Percentiles rank a stretch among this genome's conserved stretches.
Conservation (phyloP, 257 asterid species). For the Solanum sejunctum region DNA sequence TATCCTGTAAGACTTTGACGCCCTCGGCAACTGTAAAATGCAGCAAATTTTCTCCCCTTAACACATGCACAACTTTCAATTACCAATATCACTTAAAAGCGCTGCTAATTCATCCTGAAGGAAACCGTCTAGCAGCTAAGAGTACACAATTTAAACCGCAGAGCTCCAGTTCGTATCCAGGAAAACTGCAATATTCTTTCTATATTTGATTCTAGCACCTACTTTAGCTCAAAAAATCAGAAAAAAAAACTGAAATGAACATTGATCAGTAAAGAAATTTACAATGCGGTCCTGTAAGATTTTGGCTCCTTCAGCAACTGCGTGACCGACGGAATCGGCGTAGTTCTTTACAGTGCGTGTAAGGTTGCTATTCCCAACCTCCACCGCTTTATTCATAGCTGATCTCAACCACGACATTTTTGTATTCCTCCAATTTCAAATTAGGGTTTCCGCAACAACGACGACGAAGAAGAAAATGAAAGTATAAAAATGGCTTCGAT, state of each 20-base stretch:
- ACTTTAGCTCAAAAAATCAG: not conserved
- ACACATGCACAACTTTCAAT: not conserved
- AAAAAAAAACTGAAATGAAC: not conserved
- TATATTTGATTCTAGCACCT: too few relatives aligned
- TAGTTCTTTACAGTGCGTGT: slow-evolving; percentile 81
- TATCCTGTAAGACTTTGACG: too few relatives aligned
- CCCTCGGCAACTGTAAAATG: not conserved
- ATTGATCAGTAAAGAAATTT: not conserved
- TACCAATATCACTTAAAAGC: not conserved
- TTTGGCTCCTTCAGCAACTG: slow-evolving; percentile 90
- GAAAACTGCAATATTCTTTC: not conserved
- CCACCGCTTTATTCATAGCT: slow-evolving; percentile 96
- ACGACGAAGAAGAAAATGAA: not conserved
- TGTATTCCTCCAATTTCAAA: not conserved
- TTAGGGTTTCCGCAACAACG: not conserved
- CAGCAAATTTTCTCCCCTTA: not conserved
- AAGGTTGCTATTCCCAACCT: slow-evolving; percentile 90
- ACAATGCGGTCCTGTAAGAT: slow-evolving; percentile 89
- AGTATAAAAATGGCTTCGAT: not conserved
- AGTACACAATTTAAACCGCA: not conserved
- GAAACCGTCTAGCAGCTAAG: not conserved
- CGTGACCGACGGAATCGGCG: slow-evolving; percentile 92
- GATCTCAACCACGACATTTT: slow-evolving; percentile 93
- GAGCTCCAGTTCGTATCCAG: not conserved
- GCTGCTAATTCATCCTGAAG: not conserved